A percentile compares a stretch with the other conserved stretches of the same genome.
Conservation (phyloP, 768 basidiomycete species). For the Chalciporus sphaerocephalus region DNA sequence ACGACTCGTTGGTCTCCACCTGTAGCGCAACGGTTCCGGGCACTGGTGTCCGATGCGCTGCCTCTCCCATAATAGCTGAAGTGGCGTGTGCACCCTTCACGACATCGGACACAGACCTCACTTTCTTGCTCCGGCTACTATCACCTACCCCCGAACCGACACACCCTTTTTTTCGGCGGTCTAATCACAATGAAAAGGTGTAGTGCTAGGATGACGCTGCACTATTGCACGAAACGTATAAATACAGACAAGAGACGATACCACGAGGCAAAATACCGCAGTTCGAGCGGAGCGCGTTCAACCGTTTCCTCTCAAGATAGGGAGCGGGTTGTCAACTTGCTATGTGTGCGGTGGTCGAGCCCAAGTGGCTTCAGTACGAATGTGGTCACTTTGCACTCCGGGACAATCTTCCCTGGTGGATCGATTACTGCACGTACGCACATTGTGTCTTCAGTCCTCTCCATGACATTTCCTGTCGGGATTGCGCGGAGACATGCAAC, state of each 20-base stretch:
- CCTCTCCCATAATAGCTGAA: neutral
- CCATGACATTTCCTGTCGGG: conserved; percentile 2
- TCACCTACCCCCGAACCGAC: too few species aligned
- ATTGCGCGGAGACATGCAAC: conserved; percentile 2
- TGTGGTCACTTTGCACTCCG: conserved; percentile 3
- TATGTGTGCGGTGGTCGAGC: conserved; percentile 5
- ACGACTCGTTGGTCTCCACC: neutral
- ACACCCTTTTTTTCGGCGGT: too few species aligned
- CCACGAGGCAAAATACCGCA: neutral
- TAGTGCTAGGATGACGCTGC: too few species aligned
- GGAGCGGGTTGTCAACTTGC: conserved; percentile 1
- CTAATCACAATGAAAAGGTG: too few species aligned
- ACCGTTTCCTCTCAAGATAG: neutral
- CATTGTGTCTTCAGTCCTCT: conserved; percentile 1
- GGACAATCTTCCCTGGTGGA: conserved; percentile 6
- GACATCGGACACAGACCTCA: neutral
- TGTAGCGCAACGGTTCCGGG: neutral
- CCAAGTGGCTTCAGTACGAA: conserved; percentile 7
- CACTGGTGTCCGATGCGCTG: neutral
- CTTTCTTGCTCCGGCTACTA: neutral
- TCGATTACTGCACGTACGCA: neutral
- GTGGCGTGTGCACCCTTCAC: neutral
- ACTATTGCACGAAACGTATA: neutral
- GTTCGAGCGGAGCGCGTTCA: neutral
- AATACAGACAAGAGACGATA: neutral